Evolutionary conservation across 495 filamentous ascomycete genomes (phyloP), one percentile per base, ranked within the genome.

Genomic region (Trichoderma erinaceum): DNA sequence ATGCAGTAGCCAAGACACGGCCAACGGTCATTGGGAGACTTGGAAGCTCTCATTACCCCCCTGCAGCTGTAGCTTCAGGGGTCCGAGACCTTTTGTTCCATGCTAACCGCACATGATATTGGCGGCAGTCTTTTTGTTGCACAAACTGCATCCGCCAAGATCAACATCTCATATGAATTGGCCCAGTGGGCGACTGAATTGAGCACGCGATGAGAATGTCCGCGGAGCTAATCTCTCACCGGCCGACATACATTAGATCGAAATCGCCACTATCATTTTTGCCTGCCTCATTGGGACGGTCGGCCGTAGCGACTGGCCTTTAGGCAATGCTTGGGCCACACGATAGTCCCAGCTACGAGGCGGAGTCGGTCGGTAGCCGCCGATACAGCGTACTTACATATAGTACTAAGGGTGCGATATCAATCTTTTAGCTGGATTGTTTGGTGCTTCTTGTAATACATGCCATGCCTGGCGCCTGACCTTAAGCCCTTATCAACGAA

Each of bases 1-100:
- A 61, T 61, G 56, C 56, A 61, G 25, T 25, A 25, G 16, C 16
- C 56, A 61, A 61, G 56, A 29, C 56, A 61, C 15, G 16, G n/a
- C 16, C 50, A 25, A 16, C 50, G 50, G 29, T 29, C 29, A 52
- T 21, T n/a, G n/a, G 48, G 25, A 13, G 56, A 18, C 25, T 25
- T 52, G 18, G 21, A 61, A 29, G 56, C 16, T 61, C 16, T 61
- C 56, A 32, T 11, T 10, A 21, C 23, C 29, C 11, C 56, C 25
- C 56, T 61, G 56, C 56, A 12, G 25, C 25, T 61, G 56, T 61
- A 21, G 56, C 56, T 13, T 18, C 56, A 61, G 56, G 27, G 23
- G 56, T 61, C 21, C n/a, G 21, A n/a, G 48, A 21, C 48, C 48
- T 23, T 52, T 52, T 21, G 18, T 18, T 18, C 48, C 48, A 52